Evolutionary conservation across 768 basidiomycete species (phyloP).

Genomic region (Pholiota molesta): DNA sequence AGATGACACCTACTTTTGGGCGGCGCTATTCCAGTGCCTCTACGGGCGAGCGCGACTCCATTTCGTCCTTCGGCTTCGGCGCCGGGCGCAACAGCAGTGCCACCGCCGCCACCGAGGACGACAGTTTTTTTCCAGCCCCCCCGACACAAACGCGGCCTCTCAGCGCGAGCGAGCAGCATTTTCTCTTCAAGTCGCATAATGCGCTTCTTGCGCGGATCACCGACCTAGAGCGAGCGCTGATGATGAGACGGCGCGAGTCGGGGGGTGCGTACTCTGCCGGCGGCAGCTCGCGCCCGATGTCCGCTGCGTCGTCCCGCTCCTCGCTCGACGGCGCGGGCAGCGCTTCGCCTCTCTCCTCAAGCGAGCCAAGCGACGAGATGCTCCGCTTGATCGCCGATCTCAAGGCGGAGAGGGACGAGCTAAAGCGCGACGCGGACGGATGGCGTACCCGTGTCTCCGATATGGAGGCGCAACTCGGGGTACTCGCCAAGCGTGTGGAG

Average conservation of each 20-base stretch:
- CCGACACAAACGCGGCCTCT: constrained; percentile 52
- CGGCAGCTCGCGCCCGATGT: constrained; percentile 52
- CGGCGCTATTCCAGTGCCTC: constrained; percentile 34
- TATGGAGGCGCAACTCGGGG: constrained; percentile 68
- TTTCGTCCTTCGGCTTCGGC: constrained; percentile 6
- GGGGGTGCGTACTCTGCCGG: constrained; percentile 31
- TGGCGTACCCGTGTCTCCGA: constrained; percentile 81
- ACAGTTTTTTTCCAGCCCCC: constrained; percentile 45
- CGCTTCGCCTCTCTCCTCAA: constrained; percentile 18
- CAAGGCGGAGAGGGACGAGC: constrained; percentile 87
- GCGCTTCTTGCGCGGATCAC: constrained; percentile 81
- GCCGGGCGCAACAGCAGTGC: background rate
- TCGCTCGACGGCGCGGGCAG: constrained; percentile 27
- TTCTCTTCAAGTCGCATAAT: constrained; percentile 84
- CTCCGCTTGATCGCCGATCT: constrained; percentile 73
- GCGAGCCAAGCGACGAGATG: constrained; percentile 78
- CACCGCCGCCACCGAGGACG: constrained; percentile 38
- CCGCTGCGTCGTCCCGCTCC: constrained; percentile 47
- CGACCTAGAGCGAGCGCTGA: constrained; percentile 75
- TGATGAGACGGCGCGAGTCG: constrained; percentile 41
- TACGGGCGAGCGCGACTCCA: constrained; percentile 6
- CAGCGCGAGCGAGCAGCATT: constrained; percentile 78
- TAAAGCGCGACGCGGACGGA: constrained; percentile 85
- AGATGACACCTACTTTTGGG: constrained; percentile 64
- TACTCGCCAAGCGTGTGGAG: constrained; percentile 72